phyloP scores from a whole-genome alignment of 179 eudicot genomes.

The Nepenthes alata region DNA sequence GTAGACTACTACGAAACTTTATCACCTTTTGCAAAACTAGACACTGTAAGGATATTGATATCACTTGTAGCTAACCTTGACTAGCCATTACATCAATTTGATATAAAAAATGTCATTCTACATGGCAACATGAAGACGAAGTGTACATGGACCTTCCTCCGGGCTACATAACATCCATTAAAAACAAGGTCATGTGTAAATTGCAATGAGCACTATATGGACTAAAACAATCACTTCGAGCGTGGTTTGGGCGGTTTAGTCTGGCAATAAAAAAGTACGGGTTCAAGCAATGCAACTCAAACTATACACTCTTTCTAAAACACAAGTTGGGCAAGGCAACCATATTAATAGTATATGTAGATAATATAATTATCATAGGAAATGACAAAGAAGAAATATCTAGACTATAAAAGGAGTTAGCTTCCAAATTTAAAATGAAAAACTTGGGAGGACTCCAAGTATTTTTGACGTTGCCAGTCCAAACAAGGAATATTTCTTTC shows the following conservation, averaged over 20 bases:
- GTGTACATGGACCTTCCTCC: background rate
- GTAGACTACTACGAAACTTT: too few relatives aligned
- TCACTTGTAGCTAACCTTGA: background rate
- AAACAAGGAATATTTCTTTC: background rate
- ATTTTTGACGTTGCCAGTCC: too few relatives aligned
- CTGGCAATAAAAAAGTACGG: background rate
- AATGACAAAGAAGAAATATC: background rate
- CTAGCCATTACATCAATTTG: background rate
- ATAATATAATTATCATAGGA: background rate
- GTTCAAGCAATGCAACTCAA: background rate
- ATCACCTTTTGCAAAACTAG: too few relatives aligned
- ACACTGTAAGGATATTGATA: too few relatives aligned
- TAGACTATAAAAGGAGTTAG: background rate
- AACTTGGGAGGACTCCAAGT: background rate
- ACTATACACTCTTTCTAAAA: background rate
- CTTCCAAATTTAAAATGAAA: background rate
- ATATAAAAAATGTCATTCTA: background rate
- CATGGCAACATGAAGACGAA: background rate
- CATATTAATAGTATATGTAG: background rate
- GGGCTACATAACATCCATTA: background rate
- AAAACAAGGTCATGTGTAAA: background rate
- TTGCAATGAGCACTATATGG: background rate
- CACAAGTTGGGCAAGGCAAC: background rate
- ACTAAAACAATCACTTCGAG: background rate
- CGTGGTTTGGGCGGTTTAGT: background rate